Base-by-base conservation (phyloP, 345 rosid genomes). In the Kernera saxatilis region DNA sequence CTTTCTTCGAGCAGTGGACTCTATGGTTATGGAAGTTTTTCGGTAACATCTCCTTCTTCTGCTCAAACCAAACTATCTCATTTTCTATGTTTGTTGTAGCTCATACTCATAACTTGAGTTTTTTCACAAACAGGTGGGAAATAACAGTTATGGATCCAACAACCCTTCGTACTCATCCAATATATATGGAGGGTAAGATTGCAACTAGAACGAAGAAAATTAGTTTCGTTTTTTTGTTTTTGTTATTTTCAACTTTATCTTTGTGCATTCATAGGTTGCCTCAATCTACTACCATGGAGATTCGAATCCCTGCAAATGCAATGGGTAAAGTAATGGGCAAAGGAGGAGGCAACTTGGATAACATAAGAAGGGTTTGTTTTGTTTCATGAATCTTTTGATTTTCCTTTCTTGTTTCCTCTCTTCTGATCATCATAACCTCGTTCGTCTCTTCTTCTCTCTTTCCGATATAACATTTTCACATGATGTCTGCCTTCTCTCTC, bases 321-420 rank as follows among this genome's bases (percentile, higher is more conserved):
- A 87, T 91, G 10, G 84, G 93, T 72, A 94, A 88, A 85, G 99
- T 94, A 50, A 69, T 94, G 73, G 99, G 99, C 49, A 94, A 83
- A 86, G 93, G 87, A 64, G 99, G 99, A 61, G 81, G 88, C 50
- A 94, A 94, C 79, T 77, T 94, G 75, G 82, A 87, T 68, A 94
- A 91, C 78, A 88, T 94, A 52, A 85, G 91, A 68, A 86, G 88
- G 96, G 99, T 94, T 69, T 69, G 62, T 78, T 94, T 69, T 69
- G 62, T 78, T 71, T 69, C 33, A 61, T 67, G 29, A 11, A 7
- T 45, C 52, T 65, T 67, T 63, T 36, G 2, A 10, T 26, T 18
- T 67, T 63, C 25, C 30, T 62, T 70, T 22, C 58, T 49, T 35
- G 5, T 64, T 64, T 57, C 15, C 44, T 64, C 60, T 40, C 55